Conservation (phyloP, 352 stramenopile genomes). For the Pythium dissimile region DNA sequence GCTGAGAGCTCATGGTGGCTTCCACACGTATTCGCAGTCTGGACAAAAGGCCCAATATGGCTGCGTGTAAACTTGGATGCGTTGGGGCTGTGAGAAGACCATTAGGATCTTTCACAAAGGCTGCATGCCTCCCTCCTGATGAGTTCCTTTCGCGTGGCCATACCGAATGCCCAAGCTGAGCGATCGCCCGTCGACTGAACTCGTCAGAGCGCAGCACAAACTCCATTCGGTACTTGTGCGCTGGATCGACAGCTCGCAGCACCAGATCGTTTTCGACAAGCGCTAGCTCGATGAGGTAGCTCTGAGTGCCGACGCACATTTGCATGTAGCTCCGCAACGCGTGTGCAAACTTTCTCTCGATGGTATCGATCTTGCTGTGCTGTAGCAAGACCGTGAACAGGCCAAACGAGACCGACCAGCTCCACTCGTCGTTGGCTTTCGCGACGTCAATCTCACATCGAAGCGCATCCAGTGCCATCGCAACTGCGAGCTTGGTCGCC, state of each 20-base stretch:
- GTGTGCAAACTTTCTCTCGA: constrained; percentile 47
- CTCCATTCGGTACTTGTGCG: constrained; percentile 54
- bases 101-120: constrained; percentile 23
- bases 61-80: constrained; percentile 31
- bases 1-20: constrained; percentile 19
- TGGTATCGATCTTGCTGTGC: constrained; percentile 39
- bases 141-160: constrained; percentile 7
- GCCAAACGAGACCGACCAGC: constrained; percentile 32
- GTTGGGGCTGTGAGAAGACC: constrained; percentile 39
- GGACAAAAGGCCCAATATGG: constrained; percentile 30
- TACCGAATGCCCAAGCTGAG: constrained; percentile 11
- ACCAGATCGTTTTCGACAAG: constrained; percentile 30
- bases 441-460: constrained; percentile 23
- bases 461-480: constrained; percentile 43
- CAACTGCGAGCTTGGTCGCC: constrained; percentile 34
- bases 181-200: constrained; percentile 24
- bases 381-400: constrained; percentile 47
- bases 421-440: constrained; percentile 20
- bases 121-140: constrained; percentile 2
- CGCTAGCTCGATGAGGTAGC: constrained; percentile 40
- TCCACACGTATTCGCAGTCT: constrained; percentile 29
- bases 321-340: constrained; percentile 37
- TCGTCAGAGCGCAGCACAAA: constrained; percentile 49
- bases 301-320: constrained; percentile 38
- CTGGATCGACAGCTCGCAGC: constrained; percentile 44